Evolutionary conservation across 805 yeast genomes (phyloP), one percentile per base, ranked within the genome.

Genomic region (Myxozyma udenii): DNA sequence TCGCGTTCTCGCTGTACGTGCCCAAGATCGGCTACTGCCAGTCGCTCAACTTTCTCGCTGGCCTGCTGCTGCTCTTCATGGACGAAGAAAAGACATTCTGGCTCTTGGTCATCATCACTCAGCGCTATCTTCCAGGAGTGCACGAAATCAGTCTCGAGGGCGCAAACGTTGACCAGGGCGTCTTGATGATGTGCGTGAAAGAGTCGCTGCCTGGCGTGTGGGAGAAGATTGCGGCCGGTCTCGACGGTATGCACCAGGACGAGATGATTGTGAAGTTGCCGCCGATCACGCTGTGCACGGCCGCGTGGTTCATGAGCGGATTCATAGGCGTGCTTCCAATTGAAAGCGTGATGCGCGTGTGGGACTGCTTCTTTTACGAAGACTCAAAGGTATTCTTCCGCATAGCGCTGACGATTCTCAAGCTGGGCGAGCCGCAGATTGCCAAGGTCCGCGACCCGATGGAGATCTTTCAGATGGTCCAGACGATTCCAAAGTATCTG

Each of bases 271-370:
- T 80, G 14, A 83, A 85, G 60, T 70, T 90, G 40, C 98, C 98
- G 1, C 95, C 97, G 1, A 78, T 93, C 3, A 86, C 96, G 1
- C 74, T 93, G 41, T 93, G 95, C 60, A 93, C 98, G 0, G 91
- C 96, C 0, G 83, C 95, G 48, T 93, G 98, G 98, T 93, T 93
- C 65, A 91, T 93, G 98, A 86, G 96, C 32, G 79, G 87, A n/a
- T 93, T 86, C 69, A 88, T 93, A 32, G 96, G 95, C 0, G 81
- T 84, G 0, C 69, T 93, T 23, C 98, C 98, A 0, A 80, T 88
- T 21, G 98, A 93, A 64, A 79, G 95, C 0, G 84, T 88, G 6
- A 71, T 93, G 40, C 72, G 98, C 50, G 83, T 93, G 0, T 91
- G 98, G 98, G 98, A 93, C 68, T 87, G 95, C 56, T 70, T 91